Evolutionary conservation across 1,139 yeast genomes (phyloP).

Genomic region (Trichomonascaceae sp.): DNA sequence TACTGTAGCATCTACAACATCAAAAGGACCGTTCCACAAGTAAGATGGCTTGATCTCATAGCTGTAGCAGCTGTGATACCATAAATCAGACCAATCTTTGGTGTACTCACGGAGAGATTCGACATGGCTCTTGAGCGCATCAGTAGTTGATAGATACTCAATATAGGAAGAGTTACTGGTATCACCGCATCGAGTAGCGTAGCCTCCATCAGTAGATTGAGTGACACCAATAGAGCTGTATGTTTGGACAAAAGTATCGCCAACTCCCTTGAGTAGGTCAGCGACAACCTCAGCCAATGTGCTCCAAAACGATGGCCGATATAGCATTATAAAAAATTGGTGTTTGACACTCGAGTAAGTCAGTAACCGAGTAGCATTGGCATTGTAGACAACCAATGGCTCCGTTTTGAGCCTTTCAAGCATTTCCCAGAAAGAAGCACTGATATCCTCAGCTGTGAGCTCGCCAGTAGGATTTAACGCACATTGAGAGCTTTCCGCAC

Average conservation of each 20-base stretch:
- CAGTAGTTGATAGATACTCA: background rate
- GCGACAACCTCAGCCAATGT: constrained; percentile 10
- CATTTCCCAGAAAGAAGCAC: constrained; percentile 4
- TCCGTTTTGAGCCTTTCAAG: constrained; percentile 8
- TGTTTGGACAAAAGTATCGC: constrained; percentile 4
- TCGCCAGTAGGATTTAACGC: constrained; percentile 11
- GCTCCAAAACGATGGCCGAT: constrained; percentile 11
- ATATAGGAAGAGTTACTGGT: constrained; percentile 7
- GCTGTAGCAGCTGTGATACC: constrained; percentile 6
- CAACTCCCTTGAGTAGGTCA: constrained; percentile 11
- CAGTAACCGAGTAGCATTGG: constrained; percentile 9
- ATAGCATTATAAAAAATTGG: constrained; percentile 7
- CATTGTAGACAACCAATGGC: constrained; percentile 11
- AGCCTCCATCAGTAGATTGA: constrained; percentile 10
- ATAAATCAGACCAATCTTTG: constrained; percentile 6
- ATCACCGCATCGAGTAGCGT: constrained; percentile 16
- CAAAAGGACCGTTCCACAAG: constrained; percentile 17
- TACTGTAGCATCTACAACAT: constrained; percentile 14
- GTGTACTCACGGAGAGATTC: background rate
- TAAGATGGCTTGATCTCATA: constrained; percentile 10
- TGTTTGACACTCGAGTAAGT: constrained; percentile 10
- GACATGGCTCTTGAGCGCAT: constrained; percentile 8
- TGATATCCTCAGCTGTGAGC: constrained; percentile 7
- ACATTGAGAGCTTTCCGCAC: constrained; percentile 12
- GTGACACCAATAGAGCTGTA: background rate